Conservation (phyloP, 192 early-diverging fungal genomes). For the Linnemannia elongata region DNA sequence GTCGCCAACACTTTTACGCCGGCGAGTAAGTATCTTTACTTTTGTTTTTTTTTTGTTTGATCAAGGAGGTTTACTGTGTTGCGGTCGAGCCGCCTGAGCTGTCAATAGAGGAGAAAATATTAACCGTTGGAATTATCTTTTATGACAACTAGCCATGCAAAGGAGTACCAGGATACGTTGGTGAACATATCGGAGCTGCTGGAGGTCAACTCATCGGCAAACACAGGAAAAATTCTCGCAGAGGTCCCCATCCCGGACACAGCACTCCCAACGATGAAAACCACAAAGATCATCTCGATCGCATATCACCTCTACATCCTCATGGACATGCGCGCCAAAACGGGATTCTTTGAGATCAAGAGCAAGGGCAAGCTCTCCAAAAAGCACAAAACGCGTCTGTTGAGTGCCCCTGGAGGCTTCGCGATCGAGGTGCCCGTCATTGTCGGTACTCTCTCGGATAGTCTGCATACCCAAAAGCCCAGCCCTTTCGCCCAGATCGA, state of each 20-base stretch:
- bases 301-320: slow-evolving; percentile 34
- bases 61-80: no score
- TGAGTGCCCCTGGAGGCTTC: slow-evolving; percentile 31
- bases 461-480: slow-evolving; percentile 1
- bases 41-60: neutral
- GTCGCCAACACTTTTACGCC: slow-evolving; percentile 27
- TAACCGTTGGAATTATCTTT: neutral
- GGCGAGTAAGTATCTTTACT: slow-evolving; percentile 27
- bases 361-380: slow-evolving; percentile 13
- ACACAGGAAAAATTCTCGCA: slow-evolving; percentile 27
- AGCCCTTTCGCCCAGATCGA: neutral
- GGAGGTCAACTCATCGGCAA: neutral
- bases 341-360: slow-evolving; percentile 16
- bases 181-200: slow-evolving; percentile 13
- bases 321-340: slow-evolving; percentile 37
- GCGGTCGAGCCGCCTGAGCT: neutral
- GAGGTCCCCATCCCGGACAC: slow-evolving; percentile 27
- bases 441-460: slow-evolving; percentile 35
- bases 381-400: slow-evolving; percentile 9
- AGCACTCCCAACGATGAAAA: slow-evolving; percentile 18
- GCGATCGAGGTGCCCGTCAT: slow-evolving; percentile 29
- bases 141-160: slow-evolving; percentile 20
- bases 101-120: neutral
- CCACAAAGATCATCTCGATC: slow-evolving; percentile 32
- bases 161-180: slow-evolving; percentile 22